Base-by-base conservation (phyloP, 176 grass and related monocot genomes). In the Hyparrhenia diplandra region DNA sequence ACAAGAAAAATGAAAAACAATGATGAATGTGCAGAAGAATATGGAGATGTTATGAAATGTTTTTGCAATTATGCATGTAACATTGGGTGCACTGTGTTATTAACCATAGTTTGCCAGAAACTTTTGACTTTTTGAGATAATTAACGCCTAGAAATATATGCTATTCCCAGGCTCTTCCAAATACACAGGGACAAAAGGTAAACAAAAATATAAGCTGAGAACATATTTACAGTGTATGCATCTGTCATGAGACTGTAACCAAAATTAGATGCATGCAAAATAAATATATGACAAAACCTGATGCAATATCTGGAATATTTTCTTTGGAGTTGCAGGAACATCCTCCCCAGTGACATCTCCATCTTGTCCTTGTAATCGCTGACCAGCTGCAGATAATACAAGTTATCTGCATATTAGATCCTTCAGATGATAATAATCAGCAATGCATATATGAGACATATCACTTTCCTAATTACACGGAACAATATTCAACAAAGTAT, bases 221-320 rank as follows among this genome's bases (percentile, higher is more conserved):
- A 61, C 18, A 37, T 60, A 57, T 57, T 55, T 5, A 46, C 70
- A 30, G 3, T 51, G 5, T 45, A 61, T 23, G 27, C 67, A 9
- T 71, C 63, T 81, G 21, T 68, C 37, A 57, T 69, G 45, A 77
- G 21, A 42, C 40, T 41, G 18, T 47, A 80, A 80, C 28, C 21
- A 67, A 74, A 60, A 47, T 66, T 74, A 77, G 13, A 43, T 73
- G 66, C 63, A 51, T 40, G n/a, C n/a, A 17, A 69, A 40, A 90
- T 32, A 37, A 68, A 82, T 75, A 17, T 8, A 43, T 24, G 11
- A 35, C 57, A 78, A 84, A 90, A 99, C 96, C 96, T 99, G 88
- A 90, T 93, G 90, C 63, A 99, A 85, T 63, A 99, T 99, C 83
- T 99, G 96, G 58, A 95, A 99, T 81, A 99, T 95, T 91, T 95